phyloP scores from a whole-genome alignment of 257 asterid species.

The Henckelia pumila region DNA sequence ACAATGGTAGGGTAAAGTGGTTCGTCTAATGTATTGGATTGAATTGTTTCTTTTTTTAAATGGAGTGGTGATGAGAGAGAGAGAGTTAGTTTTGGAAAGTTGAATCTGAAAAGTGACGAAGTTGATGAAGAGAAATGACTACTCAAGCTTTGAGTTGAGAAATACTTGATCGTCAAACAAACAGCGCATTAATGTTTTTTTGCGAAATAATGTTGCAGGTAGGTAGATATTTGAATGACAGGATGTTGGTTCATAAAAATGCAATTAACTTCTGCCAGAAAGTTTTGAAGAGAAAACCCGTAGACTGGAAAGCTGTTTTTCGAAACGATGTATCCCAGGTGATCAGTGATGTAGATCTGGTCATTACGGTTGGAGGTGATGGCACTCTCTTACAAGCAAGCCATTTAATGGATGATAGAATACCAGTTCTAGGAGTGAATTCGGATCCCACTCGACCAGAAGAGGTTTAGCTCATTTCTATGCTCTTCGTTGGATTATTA shows the following conservation, averaged over 20 bases:
- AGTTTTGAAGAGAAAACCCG: constrained; percentile 53
- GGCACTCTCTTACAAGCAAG: constrained; percentile 86
- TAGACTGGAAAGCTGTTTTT: constrained; percentile 60
- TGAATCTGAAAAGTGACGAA: neutral
- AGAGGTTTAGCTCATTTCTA: constrained; percentile 53
- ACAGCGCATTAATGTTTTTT: neutral
- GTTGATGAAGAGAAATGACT: neutral
- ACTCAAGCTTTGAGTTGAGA: neutral
- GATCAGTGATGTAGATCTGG: constrained; percentile 73
- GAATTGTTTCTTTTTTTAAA: too few relatives aligned
- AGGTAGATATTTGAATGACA: constrained; percentile 48
- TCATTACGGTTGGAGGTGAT: constrained; percentile 87
- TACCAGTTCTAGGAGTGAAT: constrained; percentile 88
- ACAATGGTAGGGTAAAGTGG: constrained; percentile 6
- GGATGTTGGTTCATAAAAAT: constrained; percentile 67
- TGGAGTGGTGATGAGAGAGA: too few relatives aligned
- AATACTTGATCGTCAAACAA: neutral
- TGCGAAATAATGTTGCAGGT: constrained; percentile 45
- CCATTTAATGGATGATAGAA: constrained; percentile 72
- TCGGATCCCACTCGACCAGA: constrained; percentile 85
- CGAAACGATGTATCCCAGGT: constrained; percentile 55
- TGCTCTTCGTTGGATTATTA: neutral
- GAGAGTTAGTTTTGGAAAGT: too few relatives aligned
- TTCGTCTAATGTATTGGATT: neutral
- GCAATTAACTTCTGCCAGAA: constrained; percentile 75